Percentiles rank a stretch among this genome's conserved stretches.
These are phyloP conservation scores for Neopestalotiopsis rosae DNA, from an alignment of 2,329 filamentous ascomycete species.

Conservation along the genomic window DNA sequence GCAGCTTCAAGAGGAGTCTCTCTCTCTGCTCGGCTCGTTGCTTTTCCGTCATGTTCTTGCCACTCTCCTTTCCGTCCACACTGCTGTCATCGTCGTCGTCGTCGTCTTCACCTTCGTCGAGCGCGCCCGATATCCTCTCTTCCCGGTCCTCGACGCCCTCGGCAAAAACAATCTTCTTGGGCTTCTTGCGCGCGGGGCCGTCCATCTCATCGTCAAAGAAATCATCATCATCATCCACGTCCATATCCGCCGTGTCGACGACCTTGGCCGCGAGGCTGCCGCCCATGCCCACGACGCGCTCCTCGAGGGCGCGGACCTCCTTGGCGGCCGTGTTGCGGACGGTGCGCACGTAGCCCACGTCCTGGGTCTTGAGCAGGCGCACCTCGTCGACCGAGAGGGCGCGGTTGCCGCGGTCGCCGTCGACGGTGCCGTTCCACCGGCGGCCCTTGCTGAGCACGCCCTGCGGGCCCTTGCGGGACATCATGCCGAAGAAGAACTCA, in stretches of 20 bases:
- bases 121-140: conserved; percentile 29
- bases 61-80: conserved; percentile 40
- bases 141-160: conserved; percentile 45
- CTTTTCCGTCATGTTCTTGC: conserved; percentile 37
- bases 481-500: conserved; percentile 77
- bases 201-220: conserved; percentile 26
- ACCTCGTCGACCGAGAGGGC: conserved; percentile 62
- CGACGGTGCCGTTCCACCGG: conserved; percentile 59
- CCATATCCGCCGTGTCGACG: conserved; percentile 34
- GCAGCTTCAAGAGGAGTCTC: conserved; percentile 49
- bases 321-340: conserved; percentile 65
- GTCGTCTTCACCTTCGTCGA: conserved; percentile 29
- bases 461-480: conserved; percentile 63
- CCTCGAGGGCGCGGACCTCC: conserved; percentile 61
- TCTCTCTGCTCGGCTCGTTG: conserved; percentile 46
- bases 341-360: conserved; percentile 68
- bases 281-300: conserved; percentile 55
- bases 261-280: conserved; percentile 32
- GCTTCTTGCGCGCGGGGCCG: conserved; percentile 26
- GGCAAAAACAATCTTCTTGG: conserved; percentile 60
- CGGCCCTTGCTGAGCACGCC: conserved; percentile 54
- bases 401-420: conserved; percentile 63
- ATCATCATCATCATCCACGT: conserved; percentile 35
- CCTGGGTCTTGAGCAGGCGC: conserved; percentile 71
- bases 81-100: conserved; percentile 43